These are phyloP conservation scores for Parastagonospora avenae DNA, from an alignment of 2,329 filamentous ascomycete genomes.

Conservation along the genomic window DNA sequence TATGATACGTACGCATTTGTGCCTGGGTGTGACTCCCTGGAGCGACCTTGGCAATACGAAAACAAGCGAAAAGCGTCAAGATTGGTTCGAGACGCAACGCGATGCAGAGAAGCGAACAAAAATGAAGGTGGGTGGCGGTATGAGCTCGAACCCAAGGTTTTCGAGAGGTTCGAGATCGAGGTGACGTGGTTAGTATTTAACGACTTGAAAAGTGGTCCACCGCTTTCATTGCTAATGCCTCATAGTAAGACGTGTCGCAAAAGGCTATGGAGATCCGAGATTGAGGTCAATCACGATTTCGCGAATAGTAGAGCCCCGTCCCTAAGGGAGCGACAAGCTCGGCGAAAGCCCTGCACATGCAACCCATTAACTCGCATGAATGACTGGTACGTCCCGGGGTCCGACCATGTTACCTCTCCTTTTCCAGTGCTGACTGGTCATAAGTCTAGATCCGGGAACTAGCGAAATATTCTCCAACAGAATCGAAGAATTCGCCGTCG, in stretches of 20 bases:
- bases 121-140: conserved; percentile 21
- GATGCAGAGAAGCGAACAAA: background rate
- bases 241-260: conserved; percentile 15
- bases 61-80: conserved; percentile 12
- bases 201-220: background rate
- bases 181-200: conserved; percentile 18
- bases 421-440: background rate
- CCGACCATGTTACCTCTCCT: no score
- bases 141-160: conserved; percentile 12
- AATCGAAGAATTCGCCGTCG: background rate
- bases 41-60: conserved; percentile 14
- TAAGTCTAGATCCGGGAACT: conserved; percentile 1
- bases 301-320: conserved; percentile 11
- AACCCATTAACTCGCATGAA: background rate
- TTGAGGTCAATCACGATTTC: conserved; percentile 8
- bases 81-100: background rate
- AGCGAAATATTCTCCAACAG: conserved; percentile 3
- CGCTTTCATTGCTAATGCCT: conserved; percentile 1
- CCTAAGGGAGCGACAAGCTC: conserved; percentile 13
- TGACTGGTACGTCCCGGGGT: background rate
- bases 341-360: conserved; percentile 14
- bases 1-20: conserved; percentile 10
- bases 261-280: conserved; percentile 16
- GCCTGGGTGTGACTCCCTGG: conserved; percentile 5
- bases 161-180: conserved; percentile 24